These are phyloP conservation scores for Nicotiana tomentosiformis DNA, from an alignment of 257 asterid genomes.

Conservation along the genomic window DNA sequence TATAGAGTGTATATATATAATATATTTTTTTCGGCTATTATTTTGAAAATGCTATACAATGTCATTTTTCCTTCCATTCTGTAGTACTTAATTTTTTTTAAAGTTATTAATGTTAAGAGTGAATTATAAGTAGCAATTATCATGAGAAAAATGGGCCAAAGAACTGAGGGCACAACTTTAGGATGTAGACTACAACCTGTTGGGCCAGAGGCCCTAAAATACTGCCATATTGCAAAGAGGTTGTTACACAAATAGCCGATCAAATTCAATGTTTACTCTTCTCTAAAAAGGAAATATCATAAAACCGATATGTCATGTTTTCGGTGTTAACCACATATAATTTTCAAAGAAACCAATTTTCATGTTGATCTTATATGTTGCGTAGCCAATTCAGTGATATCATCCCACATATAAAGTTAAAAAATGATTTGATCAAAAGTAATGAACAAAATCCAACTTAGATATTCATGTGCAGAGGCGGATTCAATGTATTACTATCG, in stretches of 20 bases:
- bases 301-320: not conserved
- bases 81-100: no score
- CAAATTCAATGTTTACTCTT: no score
- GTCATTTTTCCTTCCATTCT: no score
- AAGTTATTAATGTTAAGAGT: not conserved
- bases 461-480: not conserved
- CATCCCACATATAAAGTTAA: not conserved
- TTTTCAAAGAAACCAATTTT: not conserved
- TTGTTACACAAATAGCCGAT: no score
- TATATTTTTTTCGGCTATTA: no score
- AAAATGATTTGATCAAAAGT: not conserved
- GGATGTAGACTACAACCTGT: not conserved
- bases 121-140: not conserved
- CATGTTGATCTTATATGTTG: not conserved
- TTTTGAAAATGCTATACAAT: no score
- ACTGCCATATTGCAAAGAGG: not conserved
- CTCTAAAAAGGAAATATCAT: not conserved
- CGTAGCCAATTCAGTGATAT: not conserved
- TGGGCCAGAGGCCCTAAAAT: not conserved
- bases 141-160: not conserved
- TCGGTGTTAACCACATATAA: not conserved
- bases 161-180: not conserved
- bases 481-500: no score
- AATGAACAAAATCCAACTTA: not conserved
- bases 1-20: no score